A percentile compares a stretch with the other conserved stretches of the same genome.
These are phyloP conservation scores for Cadophora sp. DNA, from an alignment of 2,329 filamentous ascomycete species.

Conservation along the genomic window DNA sequence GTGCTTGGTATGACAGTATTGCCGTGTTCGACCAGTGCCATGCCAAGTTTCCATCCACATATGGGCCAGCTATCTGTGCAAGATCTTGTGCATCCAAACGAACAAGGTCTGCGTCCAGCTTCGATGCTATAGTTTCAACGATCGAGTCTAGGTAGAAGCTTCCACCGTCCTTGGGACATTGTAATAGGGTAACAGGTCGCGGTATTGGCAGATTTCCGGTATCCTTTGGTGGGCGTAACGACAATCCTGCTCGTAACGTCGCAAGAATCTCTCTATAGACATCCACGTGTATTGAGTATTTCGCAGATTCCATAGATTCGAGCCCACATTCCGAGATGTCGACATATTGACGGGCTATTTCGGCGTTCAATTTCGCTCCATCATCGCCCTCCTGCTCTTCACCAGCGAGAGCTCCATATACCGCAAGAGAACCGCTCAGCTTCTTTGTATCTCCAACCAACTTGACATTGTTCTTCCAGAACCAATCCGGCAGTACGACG, in stretches of 20 bases:
- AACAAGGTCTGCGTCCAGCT: constrained; percentile 70
- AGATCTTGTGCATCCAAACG: constrained; percentile 73
- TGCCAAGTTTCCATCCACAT: constrained; percentile 67
- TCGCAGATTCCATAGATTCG: constrained; percentile 31
- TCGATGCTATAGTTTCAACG: constrained; percentile 67
- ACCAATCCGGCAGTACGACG: constrained; percentile 62
- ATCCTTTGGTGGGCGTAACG: constrained; percentile 49
- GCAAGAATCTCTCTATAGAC: constrained; percentile 51
- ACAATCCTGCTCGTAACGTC: constrained; percentile 58
- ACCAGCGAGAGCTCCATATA: constrained; percentile 27
- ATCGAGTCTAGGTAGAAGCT: constrained; percentile 62
- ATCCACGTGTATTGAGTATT: constrained; percentile 42
- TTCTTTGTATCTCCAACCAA: constrained; percentile 29
- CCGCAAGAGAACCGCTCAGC: constrained; percentile 34
- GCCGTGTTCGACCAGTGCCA: constrained; percentile 56
- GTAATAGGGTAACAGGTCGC: constrained; percentile 64
- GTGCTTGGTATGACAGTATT: constrained; percentile 62
- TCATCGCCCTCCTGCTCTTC: constrained; percentile 17
- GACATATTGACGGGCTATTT: constrained; percentile 9
- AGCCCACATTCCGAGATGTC: constrained; percentile 32
- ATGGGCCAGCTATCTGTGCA: constrained; percentile 71
- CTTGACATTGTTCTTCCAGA: constrained; percentile 59
- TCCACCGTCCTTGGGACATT: constrained; percentile 63
- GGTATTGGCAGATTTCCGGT: constrained; percentile 49
- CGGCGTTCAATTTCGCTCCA: constrained; percentile 14